These are phyloP conservation scores for Kwoniella dendrophila DNA, from an alignment of 768 basidiomycete genomes.

Conservation along the genomic window DNA sequence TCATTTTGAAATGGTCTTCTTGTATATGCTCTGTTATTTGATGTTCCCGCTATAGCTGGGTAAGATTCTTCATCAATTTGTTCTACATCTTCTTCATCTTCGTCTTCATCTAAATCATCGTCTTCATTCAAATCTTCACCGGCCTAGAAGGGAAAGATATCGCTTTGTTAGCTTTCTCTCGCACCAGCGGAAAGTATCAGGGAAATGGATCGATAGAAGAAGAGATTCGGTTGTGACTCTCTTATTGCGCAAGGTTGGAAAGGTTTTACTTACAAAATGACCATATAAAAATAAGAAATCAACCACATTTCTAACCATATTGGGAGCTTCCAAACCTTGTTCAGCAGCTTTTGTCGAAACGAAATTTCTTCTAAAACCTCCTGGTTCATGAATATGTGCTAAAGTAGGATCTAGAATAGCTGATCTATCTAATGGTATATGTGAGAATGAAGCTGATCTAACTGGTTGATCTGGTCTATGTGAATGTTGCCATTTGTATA, in stretches of 20 bases:
- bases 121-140: constrained; percentile 87
- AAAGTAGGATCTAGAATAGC: constrained; percentile 68
- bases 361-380: constrained; percentile 90
- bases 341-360: constrained; percentile 72
- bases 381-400: constrained; percentile 91
- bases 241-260: neutral
- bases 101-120: constrained; percentile 73
- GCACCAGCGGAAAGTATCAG: constrained; percentile 9
- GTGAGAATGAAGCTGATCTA: constrained; percentile 60
- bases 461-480: constrained; percentile 32
- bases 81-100: constrained; percentile 29
- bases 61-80: constrained; percentile 62
- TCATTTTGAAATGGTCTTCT: constrained; percentile 15
- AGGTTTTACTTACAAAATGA: constrained; percentile 74
- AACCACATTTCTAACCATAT: constrained; percentile 77
- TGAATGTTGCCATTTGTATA: constrained; percentile 76
- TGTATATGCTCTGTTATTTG: constrained; percentile 36
- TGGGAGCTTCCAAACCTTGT: constrained; percentile 64
- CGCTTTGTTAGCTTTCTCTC: too few relatives aligned
- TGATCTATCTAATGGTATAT: constrained; percentile 64
- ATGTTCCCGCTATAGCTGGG: constrained; percentile 8
- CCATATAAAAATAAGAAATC: constrained; percentile 94
- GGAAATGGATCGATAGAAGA: neutral
- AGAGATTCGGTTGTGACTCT: too few relatives aligned
- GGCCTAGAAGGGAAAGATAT: constrained; percentile 59